These are phyloP conservation scores for Thozetella sp. DNA, from an alignment of 495 filamentous ascomycete species.

Conservation along the genomic window DNA sequence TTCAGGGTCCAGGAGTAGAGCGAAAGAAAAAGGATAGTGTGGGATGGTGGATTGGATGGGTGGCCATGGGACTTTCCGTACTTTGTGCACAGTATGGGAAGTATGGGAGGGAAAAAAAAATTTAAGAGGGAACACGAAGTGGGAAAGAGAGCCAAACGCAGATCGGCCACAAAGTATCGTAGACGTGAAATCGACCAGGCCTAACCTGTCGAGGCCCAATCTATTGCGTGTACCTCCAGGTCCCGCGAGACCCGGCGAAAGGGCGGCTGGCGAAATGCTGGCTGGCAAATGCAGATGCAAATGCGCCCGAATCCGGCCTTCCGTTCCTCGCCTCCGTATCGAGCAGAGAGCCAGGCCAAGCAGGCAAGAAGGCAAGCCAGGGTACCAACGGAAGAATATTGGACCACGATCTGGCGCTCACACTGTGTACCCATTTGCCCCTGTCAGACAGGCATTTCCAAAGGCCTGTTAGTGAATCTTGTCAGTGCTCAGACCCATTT, in stretches of 20 bases:
- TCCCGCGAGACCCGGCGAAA: background rate
- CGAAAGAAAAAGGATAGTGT: no score
- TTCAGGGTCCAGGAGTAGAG: no score
- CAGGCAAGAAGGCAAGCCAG: no score
- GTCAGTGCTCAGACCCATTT: slow-evolving; percentile 3
- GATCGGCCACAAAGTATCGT: background rate
- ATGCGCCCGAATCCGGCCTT: slow-evolving; percentile 1
- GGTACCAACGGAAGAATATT: no score
- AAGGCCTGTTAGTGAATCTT: slow-evolving; percentile 3
- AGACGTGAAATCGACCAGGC: background rate
- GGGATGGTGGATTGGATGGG: no score
- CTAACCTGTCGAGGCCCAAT: background rate
- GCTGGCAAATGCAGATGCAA: no score
- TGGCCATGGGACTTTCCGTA: no score
- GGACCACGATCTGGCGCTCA: background rate
- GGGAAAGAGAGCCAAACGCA: background rate
- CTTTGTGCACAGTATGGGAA: no score
- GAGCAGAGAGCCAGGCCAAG: background rate
- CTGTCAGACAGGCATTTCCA: background rate
- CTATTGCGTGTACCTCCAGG: background rate
- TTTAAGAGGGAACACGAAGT: no score
- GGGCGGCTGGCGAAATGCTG: background rate
- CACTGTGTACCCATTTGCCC: background rate
- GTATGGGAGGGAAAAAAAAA: no score
- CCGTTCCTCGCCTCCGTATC: background rate